Conservation (phyloP, 2,329 filamentous ascomycete species). For the Exophiala sideris region DNA sequence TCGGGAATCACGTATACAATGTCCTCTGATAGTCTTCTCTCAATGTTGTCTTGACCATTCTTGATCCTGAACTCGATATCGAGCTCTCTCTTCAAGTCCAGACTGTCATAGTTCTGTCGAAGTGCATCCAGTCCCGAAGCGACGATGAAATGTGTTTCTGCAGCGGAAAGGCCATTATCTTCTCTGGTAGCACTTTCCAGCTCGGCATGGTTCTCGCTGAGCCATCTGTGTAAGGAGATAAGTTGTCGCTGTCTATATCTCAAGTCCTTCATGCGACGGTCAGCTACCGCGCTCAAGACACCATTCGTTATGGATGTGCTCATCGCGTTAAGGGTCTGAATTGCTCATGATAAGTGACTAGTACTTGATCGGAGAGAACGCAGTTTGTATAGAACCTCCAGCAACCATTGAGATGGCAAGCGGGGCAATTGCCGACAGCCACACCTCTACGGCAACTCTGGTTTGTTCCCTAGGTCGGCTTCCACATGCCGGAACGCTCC, state of each 20-base stretch:
- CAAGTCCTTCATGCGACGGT: constrained; percentile 39
- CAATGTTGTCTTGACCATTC: constrained; percentile 26
- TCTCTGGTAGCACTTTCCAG: constrained; percentile 33
- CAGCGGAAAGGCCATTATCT: constrained; percentile 30
- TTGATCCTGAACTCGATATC: constrained; percentile 33
- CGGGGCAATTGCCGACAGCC: too few relatives aligned
- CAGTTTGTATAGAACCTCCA: too few relatives aligned
- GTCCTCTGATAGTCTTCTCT: constrained; percentile 28
- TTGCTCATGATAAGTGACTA: not conserved
- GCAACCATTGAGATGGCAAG: too few relatives aligned
- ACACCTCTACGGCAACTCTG: not conserved
- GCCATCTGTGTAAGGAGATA: constrained; percentile 33
- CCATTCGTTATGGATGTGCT: constrained; percentile 1
- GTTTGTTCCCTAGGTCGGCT: constrained; percentile 6
- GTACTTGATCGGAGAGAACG: too few relatives aligned
- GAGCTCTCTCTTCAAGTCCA: constrained; percentile 30
- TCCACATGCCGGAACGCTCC: constrained; percentile 4
- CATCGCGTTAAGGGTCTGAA: not conserved
- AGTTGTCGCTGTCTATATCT: constrained; percentile 42
- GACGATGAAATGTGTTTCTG: constrained; percentile 33
- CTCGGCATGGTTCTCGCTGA: constrained; percentile 30
- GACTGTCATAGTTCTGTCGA: constrained; percentile 29
- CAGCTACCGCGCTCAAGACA: constrained; percentile 35
- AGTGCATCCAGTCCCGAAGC: constrained; percentile 32
- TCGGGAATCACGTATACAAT: constrained; percentile 33